A percentile compares a stretch with the other conserved stretches of the same genome.
phyloP scores from a whole-genome alignment of 768 basidiomycete genomes.

The Lactifluus rugatus region DNA sequence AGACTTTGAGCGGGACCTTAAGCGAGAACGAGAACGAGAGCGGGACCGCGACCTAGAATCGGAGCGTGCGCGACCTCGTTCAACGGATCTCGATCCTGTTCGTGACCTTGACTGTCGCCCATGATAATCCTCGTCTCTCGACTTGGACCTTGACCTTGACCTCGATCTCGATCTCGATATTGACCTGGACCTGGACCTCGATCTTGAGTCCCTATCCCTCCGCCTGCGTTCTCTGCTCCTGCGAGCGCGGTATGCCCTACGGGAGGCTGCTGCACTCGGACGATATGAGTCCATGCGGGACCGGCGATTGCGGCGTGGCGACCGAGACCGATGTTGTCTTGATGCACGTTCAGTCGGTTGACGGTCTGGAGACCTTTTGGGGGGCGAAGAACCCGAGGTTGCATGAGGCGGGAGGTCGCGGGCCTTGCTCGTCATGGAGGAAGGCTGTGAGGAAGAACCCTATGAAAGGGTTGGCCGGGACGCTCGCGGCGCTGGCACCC shows the following conservation, averaged over 20 bases:
- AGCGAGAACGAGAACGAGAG: too few relatives aligned
- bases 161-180: conserved; percentile 9
- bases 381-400: neutral
- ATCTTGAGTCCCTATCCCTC: conserved; percentile 10
- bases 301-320: conserved; percentile 13
- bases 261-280: conserved; percentile 11
- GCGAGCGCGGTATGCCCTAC: conserved; percentile 13
- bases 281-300: conserved; percentile 18
- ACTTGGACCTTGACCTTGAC: too few relatives aligned
- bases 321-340: conserved; percentile 10
- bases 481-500: neutral
- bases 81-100: conserved; percentile 14
- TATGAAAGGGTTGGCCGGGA: neutral
- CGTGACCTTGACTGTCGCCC: conserved; percentile 14
- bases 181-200: conserved; percentile 12
- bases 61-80: conserved; percentile 12
- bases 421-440: conserved; percentile 12
- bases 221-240: conserved; percentile 10
- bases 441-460: neutral
- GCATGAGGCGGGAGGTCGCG: conserved; percentile 13
- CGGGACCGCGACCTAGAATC: conserved; percentile 24
- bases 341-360: conserved; percentile 7
- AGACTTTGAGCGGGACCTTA: conserved; percentile 18
- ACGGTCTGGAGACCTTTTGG: conserved; percentile 7
- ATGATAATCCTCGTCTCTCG: conserved; percentile 27